A percentile compares a stretch with the other conserved stretches of the same genome.
Conservation (phyloP, 805 yeast genomes). For the Schizosaccharomyces japonicus region DNA sequence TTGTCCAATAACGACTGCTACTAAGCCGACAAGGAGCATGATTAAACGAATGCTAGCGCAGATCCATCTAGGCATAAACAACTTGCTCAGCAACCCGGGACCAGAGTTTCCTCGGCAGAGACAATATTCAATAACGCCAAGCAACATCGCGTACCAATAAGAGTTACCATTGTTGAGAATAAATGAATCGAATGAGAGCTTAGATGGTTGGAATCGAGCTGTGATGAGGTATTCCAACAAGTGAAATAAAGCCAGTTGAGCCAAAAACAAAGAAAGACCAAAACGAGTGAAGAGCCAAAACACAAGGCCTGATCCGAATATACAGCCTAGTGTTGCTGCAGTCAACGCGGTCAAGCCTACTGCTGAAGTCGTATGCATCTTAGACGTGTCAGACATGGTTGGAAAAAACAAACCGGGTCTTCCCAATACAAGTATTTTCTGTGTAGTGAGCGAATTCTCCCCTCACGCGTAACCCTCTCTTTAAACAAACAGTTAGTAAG, state of each 20-base stretch:
- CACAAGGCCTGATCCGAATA: background rate
- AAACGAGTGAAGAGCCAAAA: background rate
- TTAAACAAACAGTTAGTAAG: too few relatives aligned
- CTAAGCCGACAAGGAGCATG: conserved; percentile 22
- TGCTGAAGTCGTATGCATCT: background rate
- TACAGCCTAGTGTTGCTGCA: background rate
- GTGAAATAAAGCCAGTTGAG: conserved; percentile 41
- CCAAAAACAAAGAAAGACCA: conserved; percentile 21
- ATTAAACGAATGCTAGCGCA: background rate
- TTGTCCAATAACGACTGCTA: conserved; percentile 37
- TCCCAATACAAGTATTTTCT: too few relatives aligned
- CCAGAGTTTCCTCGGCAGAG: conserved; percentile 40
- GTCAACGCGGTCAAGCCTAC: background rate
- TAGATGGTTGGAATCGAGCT: conserved; percentile 36
- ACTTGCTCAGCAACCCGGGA: conserved; percentile 26
- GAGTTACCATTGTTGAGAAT: background rate
- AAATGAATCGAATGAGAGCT: background rate
- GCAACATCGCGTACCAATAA: conserved; percentile 1
- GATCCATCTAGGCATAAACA: background rate
- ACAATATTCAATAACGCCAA: conserved; percentile 23
- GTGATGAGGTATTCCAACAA: conserved; percentile 63
- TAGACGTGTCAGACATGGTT: too few relatives aligned
- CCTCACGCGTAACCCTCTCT: too few relatives aligned
- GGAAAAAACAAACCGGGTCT: too few relatives aligned
- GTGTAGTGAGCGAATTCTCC: too few relatives aligned